Evolutionary conservation across 2,329 filamentous ascomycete species (phyloP), one percentile per base, ranked within the genome.

Genomic region (Verticillium zaregamsianum): DNA sequence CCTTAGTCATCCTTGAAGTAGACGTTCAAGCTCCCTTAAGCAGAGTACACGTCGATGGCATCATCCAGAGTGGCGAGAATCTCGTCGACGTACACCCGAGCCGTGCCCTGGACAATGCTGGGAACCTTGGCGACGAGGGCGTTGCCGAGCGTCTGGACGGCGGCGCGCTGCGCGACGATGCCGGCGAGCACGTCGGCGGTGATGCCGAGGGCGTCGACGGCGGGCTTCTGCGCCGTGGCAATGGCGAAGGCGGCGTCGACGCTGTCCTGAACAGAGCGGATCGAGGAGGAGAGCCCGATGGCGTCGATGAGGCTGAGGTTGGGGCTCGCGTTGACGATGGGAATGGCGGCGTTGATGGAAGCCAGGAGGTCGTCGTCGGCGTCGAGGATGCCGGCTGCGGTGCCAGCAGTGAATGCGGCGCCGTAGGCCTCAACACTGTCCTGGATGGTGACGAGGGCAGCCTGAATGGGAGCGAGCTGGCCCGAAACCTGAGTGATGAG

Each of bases 51-150:
- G 57, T 39, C 57, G 15, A 58, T 58, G 28, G 57, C 57, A n/a
- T 28, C 39, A 11, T 39, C 57, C 5, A 58, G 37, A 28, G 39
- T 58, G 14, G 57, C 57, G n/a, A 49, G 37, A 25, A 58, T 58
- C 7, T 58, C 57, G 8, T 58, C 20, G 39, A 58, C 37, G 57
- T 49, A 58, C 15, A 39, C 57, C 25, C 33, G 57, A 3, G 57
- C 57, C 9, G 57, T 58, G 39, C 37, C 37, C 37, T 45, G 57
- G 57, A 58, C 57, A 14, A 58, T 39, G 45, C 37, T 40, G 15
- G 57, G 57, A 12, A 58, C 57, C 57, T 58, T 58, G 37, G 57
- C 28, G 57, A 58, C 37, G 11, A 58, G 37, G 11, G 57, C 57
- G 14, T 14, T 23, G 12, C 57, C 57, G 20, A 58, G 37, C 14